Evolutionary conservation across 179 eudicot species (phyloP), one percentile per base, ranked within the genome.

Genomic region (Actinidia arguta): DNA sequence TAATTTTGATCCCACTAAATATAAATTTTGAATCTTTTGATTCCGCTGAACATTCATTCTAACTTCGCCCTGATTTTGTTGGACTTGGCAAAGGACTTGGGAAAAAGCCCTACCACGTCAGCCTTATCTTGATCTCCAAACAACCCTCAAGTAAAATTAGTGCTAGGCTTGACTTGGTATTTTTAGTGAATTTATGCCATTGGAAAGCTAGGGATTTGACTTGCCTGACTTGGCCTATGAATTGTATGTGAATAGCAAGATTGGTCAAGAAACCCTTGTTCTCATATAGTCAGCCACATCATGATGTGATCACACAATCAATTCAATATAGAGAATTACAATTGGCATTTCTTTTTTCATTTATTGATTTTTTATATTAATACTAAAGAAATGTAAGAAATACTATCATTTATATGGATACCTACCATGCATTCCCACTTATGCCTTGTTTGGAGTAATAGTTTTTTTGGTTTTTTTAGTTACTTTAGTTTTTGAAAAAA

Each of bases 391-490:
- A 56, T 4, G 24, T 5, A 56, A 56, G 14, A 44, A 68, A 68
- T 42, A 68, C 13, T 44, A 70, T 9, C 52, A 9, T 44, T 44
- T 52, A 70, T 52, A 42, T 47, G 74, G 52, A 1, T 44, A 70
- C 44, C 74, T 70, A 70, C 74, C 74, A 70, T 44, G 42, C 74
- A 70, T 44, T 70, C 74, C 44, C 74, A 70, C 74, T 70, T 70
- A 50, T 11, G 4, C 12, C 8, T 50, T 31, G 36, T 31, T 31
- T 31, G 36, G 36, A 31, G 36, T 31, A 31, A 31, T 31, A 31
- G 36, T 31, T 31, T 31, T 31, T 31, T 31, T 1, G 36, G 2
- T 31, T 31, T 31, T 31, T 31, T 31, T 31, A 31, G 36, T 2
- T 31, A 2, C 36, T 31, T 31, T 31, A 1, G 36, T 31, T 31